A percentile compares a stretch with the other conserved stretches of the same genome.
These are phyloP conservation scores for Aureoboletus auriporus DNA, from an alignment of 768 basidiomycete genomes.

Conservation along the genomic window DNA sequence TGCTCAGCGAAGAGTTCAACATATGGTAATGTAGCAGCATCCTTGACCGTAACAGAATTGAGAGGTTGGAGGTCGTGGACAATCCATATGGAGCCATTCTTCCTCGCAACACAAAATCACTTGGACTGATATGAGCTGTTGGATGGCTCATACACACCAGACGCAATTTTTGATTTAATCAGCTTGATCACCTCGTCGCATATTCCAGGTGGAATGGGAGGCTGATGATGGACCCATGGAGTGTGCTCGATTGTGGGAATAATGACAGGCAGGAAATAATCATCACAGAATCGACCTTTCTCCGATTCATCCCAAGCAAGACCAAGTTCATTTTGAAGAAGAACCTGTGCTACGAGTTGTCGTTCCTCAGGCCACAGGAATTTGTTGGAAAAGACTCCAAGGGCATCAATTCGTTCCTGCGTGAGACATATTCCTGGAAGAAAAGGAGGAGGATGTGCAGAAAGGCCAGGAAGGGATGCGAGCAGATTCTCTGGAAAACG, in stretches of 20 bases:
- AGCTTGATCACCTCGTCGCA: too few species aligned
- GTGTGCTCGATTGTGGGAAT: slow-evolving; percentile 35
- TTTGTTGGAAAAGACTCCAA: background rate
- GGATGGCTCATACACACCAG: too few species aligned
- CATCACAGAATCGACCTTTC: slow-evolving; percentile 28
- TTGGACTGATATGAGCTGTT: too few species aligned
- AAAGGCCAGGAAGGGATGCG: too few species aligned
- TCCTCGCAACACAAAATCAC: too few species aligned
- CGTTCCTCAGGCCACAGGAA: slow-evolving; percentile 7
- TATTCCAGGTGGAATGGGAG: slow-evolving; percentile 27
- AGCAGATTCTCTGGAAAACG: too few species aligned
- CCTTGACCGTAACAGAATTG: background rate
- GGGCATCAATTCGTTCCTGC: background rate
- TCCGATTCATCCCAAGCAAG: slow-evolving; percentile 40
- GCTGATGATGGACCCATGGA: slow-evolving; percentile 30
- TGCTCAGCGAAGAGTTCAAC: slow-evolving; percentile 13
- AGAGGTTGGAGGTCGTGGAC: too few species aligned
- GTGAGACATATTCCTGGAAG: background rate
- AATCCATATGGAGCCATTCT: too few species aligned
- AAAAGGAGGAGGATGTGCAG: too few species aligned
- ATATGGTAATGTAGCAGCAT: slow-evolving; percentile 8
- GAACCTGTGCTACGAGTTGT: slow-evolving; percentile 14
- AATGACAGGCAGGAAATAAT: slow-evolving; percentile 31
- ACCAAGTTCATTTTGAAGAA: slow-evolving; percentile 27
- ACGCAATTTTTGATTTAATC: too few species aligned